These are phyloP conservation scores for Sicyos edulis DNA, from an alignment of 306 rosid species.

Conservation along the genomic window DNA sequence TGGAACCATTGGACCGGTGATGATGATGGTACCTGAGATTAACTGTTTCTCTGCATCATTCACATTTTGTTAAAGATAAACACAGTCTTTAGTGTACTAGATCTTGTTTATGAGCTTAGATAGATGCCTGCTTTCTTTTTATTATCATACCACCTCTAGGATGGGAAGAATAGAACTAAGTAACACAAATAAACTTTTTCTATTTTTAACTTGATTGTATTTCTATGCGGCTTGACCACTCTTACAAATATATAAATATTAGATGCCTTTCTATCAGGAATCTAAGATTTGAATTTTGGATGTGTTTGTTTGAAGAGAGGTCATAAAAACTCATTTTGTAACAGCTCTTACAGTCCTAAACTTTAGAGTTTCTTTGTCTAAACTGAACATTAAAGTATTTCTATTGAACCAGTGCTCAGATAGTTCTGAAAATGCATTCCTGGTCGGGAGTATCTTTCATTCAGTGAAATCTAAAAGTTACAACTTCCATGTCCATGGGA, in stretches of 20 bases:
- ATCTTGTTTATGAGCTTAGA: no score
- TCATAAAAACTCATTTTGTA: no score
- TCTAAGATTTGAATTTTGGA: background rate
- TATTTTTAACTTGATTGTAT: background rate
- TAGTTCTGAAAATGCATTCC: background rate
- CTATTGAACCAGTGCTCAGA: background rate
- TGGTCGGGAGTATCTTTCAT: background rate
- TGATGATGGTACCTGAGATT: conserved; percentile 29
- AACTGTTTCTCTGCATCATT: background rate
- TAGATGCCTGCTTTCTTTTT: no score
- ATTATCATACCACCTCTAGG: background rate
- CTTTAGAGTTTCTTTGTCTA: background rate
- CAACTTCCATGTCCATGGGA: background rate
- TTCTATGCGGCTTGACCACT: background rate
- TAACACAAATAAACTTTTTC: background rate
- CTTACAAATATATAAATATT: background rate
- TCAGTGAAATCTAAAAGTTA: background rate
- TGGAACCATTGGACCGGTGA: conserved; percentile 77
- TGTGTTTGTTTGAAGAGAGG: no score
- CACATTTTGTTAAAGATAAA: background rate
- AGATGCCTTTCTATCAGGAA: background rate
- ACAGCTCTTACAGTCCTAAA: no score
- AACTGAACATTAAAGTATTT: background rate
- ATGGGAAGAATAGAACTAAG: background rate
- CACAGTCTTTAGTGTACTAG: no score